Evolutionary conservation across 139 green algal species (phyloP).

Genomic region (Coelastrella sp.): DNA sequence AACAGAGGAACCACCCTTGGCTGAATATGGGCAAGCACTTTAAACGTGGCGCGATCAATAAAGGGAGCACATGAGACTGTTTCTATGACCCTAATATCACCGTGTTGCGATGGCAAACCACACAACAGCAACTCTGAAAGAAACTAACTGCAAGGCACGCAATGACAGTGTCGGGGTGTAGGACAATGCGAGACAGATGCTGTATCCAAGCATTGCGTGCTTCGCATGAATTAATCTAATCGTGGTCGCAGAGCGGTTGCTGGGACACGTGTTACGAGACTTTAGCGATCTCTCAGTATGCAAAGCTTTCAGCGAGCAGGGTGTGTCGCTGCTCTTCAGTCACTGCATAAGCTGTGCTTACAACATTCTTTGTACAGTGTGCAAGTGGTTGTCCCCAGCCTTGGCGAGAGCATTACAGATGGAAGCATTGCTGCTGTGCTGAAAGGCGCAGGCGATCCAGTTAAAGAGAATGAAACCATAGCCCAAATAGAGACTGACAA

Average conservation of each 20-base stretch:
- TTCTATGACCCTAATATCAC: too few relatives aligned
- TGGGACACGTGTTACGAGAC: neutral
- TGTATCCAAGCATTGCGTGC: neutral
- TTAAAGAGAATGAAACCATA: constrained; percentile 95
- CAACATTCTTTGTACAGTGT: neutral
- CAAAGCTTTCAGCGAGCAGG: neutral
- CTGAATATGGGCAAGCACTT: too few relatives aligned
- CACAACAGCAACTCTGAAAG: too few relatives aligned
- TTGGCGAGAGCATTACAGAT: constrained; percentile 96
- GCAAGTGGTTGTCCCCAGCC: constrained; percentile 70
- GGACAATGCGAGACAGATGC: neutral
- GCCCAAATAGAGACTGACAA: constrained; percentile 99
- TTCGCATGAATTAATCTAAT: too few relatives aligned
- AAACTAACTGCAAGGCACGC: too few relatives aligned
- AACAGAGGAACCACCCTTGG: too few relatives aligned
- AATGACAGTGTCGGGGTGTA: neutral
- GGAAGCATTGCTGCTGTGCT: constrained; percentile 56
- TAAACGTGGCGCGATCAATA: too few relatives aligned
- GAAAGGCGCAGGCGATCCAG: constrained; percentile 76
- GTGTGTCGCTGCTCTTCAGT: neutral
- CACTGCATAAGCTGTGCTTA: neutral
- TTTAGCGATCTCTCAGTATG: neutral
- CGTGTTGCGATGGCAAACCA: too few relatives aligned
- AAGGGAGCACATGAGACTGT: too few relatives aligned
- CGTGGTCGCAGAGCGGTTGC: too few relatives aligned